phyloP scores from a whole-genome alignment of 78 protist species.

The Goniomonas avonlea region DNA sequence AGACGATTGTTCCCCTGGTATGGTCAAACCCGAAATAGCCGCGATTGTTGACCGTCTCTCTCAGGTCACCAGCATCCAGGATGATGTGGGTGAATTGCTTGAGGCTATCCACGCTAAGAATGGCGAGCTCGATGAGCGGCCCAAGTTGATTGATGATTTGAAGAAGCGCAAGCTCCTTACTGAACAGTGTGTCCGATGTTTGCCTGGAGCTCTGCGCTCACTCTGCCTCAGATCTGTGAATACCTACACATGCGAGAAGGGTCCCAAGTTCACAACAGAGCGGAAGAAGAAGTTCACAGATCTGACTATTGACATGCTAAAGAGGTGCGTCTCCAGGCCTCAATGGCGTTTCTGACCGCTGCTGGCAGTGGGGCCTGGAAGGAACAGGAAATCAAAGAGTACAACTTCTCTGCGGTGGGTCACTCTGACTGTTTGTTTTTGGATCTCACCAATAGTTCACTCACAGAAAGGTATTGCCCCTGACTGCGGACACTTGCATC shows the following conservation, averaged over 20 bases:
- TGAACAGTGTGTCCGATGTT: background rate
- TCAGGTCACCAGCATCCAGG: background rate
- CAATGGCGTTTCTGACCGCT: background rate
- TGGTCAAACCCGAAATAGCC: too few species aligned
- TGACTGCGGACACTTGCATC: slow-evolving; percentile 93
- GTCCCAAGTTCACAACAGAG: slow-evolving; percentile 13
- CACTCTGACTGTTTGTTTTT: background rate
- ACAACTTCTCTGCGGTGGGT: slow-evolving; percentile 61
- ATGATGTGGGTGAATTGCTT: background rate
- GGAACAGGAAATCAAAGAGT: slow-evolving; percentile 35
- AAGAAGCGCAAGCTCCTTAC: slow-evolving; percentile 43
- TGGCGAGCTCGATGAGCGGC: background rate
- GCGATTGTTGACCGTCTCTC: too few species aligned
- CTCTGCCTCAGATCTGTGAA: background rate
- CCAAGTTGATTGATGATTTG: background rate
- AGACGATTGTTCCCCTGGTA: too few species aligned
- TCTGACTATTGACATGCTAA: slow-evolving; percentile 28
- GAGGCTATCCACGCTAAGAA: background rate
- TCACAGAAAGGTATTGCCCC: too few species aligned
- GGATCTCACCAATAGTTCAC: background rate
- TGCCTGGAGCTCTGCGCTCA: background rate
- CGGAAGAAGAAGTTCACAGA: slow-evolving; percentile 26
- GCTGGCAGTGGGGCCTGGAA: slow-evolving; percentile 34
- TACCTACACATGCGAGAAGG: slow-evolving; percentile 1
- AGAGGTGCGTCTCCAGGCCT: background rate